A percentile compares a stretch with the other conserved stretches of the same genome.
Conservation (phyloP, 2,329 filamentous ascomycete species). For the Paecilomyces formosus region DNA sequence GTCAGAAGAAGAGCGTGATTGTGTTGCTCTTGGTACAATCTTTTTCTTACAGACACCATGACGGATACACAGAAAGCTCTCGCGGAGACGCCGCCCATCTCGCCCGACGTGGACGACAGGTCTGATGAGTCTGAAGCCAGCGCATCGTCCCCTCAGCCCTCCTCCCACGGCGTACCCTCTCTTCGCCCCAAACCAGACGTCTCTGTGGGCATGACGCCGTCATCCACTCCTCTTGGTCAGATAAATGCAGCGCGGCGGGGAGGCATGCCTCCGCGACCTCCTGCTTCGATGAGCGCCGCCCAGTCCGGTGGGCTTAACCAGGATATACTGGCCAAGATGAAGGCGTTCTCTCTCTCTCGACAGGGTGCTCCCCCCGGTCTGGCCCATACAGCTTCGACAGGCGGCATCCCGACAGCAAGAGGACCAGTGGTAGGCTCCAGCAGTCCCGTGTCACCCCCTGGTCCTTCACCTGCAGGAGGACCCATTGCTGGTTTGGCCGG, state of each 20-base stretch:
- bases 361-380: conserved; percentile 47
- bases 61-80: not conserved
- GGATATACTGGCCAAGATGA: conserved; percentile 63
- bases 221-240: conserved; percentile 76
- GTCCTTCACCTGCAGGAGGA: conserved; percentile 13
- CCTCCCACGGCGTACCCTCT: conserved; percentile 14
- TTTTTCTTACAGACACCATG: not conserved
- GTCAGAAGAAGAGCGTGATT: not conserved
- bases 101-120: conserved; percentile 12
- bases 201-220: conserved; percentile 57
- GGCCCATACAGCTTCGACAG: conserved; percentile 26
- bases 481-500: conserved; percentile 24
- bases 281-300: conserved; percentile 25
- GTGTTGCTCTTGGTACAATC: not conserved
- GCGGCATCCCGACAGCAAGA: conserved; percentile 18
- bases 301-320: conserved; percentile 48
- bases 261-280: conserved; percentile 16
- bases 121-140: conserved; percentile 15
- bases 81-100: conserved; percentile 12
- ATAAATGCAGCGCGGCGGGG: conserved; percentile 59
- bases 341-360: conserved; percentile 59
- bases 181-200: conserved; percentile 18
- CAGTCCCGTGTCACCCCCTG: conserved; percentile 7
- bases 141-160: conserved; percentile 25
- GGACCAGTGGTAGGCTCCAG: conserved; percentile 3